Base-by-base conservation (phyloP, 495 filamentous ascomycete genomes). In the Letharia lupina region DNA sequence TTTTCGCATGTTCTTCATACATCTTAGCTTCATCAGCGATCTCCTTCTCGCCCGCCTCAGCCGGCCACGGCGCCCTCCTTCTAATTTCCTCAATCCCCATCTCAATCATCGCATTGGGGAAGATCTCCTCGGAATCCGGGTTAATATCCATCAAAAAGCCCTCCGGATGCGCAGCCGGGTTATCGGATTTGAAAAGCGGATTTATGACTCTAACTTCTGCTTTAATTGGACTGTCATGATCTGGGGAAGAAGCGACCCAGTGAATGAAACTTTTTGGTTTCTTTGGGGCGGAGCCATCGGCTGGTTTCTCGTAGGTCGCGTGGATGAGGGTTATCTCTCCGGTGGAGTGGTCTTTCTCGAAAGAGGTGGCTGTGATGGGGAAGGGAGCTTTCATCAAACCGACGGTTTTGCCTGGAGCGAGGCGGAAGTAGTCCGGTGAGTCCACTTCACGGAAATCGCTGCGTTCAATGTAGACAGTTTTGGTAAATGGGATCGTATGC, bases 251-350 rank as follows among this genome's bases (percentile, higher is more conserved):
- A 47, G 77, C 84, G 3, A 96, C 89, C 93, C 93, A 98, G 70
- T 96, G 92, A 73, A 98, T 96, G 75, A 87, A 92, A 0, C 88
- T 86, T 77, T 93, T 96, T 63, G 91, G 90, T 76, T 92, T 93
- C 79, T 89, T 89, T n/a, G 67, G 59, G 11, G 65, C 42, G 20
- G 64, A 60, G 68, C 80, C 84, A 64, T 88, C 85, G 42, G 45
- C 60, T 16, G 71, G 69, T 65, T 82, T 83, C 65, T 88, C 86
- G 61, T 83, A 87, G 45, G 72, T 73, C 13, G 88, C 91, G 40
- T 80, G 79, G 65, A 93, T 82, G 69, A 89, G 84, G 41, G 80
- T 91, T 20, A 96, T 82, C 45, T 81, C 79, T 62, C 90, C 92
- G 8, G 82, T 86, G 2, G 76, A 65, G 35, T 83, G 79, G 71